These are phyloP conservation scores for Cerioporus squamosus DNA, from an alignment of 1,284 basidiomycete species.

Conservation along the genomic window DNA sequence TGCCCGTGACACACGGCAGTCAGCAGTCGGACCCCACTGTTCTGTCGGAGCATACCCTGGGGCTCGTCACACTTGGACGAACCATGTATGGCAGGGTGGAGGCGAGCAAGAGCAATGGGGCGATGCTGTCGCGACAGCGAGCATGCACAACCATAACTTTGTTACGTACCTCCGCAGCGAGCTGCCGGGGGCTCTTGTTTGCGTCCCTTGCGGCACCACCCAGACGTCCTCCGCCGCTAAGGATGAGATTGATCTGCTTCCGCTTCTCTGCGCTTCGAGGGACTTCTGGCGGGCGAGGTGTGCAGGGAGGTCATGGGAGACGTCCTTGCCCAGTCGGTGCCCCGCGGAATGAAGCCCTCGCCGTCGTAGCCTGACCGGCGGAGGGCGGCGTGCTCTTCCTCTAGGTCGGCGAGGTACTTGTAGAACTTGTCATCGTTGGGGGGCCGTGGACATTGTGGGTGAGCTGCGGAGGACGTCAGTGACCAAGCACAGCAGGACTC, in stretches of 20 bases:
- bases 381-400: constrained; percentile 82
- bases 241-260: constrained; percentile 46
- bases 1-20: too few species aligned
- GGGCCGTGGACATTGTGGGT: constrained; percentile 89
- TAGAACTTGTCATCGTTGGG: constrained; percentile 86
- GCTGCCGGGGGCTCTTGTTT: constrained; percentile 64
- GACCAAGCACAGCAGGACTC: background rate
- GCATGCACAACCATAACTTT: background rate
- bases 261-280: constrained; percentile 81
- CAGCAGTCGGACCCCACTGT: too few species aligned
- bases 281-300: constrained; percentile 68
- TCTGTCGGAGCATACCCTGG: too few species aligned
- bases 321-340: constrained; percentile 59
- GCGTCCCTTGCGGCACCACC: constrained; percentile 47
- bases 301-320: constrained; percentile 67
- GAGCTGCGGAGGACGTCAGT: constrained; percentile 50
- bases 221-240: constrained; percentile 60
- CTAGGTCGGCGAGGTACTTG: constrained; percentile 74
- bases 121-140: background rate
- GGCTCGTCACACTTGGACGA: too few species aligned
- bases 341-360: constrained; percentile 84
- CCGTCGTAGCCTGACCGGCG: constrained; percentile 78
- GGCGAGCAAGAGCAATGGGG: too few species aligned
- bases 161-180: constrained; percentile 72
- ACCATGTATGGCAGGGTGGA: too few species aligned